Evolutionary conservation across 768 basidiomycete species (phyloP).

Genomic region (Mycena polygramma): DNA sequence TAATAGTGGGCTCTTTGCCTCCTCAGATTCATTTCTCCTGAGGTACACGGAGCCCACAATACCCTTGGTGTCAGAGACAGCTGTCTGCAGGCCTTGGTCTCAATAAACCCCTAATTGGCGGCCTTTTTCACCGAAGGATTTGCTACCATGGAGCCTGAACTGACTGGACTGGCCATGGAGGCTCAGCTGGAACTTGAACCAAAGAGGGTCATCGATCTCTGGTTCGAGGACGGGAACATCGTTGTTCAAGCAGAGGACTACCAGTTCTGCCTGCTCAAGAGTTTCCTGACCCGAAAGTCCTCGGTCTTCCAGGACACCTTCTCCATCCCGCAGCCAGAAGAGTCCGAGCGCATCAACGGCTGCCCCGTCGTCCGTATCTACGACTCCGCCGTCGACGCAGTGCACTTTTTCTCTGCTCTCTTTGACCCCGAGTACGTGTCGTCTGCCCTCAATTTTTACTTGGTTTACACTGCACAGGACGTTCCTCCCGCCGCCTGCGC

Average conservation of each 20-base stretch:
- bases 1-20: background rate
- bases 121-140: too few relatives aligned
- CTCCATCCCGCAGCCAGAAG: slow-evolving; percentile 36
- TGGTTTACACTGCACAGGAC: slow-evolving; percentile 19
- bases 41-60: background rate
- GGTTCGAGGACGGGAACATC: slow-evolving; percentile 44
- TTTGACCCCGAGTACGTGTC: slow-evolving; percentile 32
- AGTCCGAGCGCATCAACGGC: slow-evolving; percentile 33
- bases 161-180: background rate
- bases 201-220: slow-evolving; percentile 31
- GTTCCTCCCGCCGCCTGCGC: slow-evolving; percentile 38
- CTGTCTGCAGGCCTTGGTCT: too few relatives aligned
- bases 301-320: slow-evolving; percentile 39
- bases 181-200: background rate
- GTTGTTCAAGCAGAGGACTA: slow-evolving; percentile 37
- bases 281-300: slow-evolving; percentile 33
- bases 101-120: background rate
- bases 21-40: background rate
- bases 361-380: slow-evolving; percentile 36
- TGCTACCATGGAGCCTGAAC: background rate
- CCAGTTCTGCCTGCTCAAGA: slow-evolving; percentile 34
- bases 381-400: slow-evolving; percentile 33
- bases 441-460: background rate
- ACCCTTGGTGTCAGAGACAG: background rate
- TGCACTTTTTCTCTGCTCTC: slow-evolving; percentile 38